Conservation (phyloP, 140 eudicot genomes). For the Ambrosia hybrid region DNA sequence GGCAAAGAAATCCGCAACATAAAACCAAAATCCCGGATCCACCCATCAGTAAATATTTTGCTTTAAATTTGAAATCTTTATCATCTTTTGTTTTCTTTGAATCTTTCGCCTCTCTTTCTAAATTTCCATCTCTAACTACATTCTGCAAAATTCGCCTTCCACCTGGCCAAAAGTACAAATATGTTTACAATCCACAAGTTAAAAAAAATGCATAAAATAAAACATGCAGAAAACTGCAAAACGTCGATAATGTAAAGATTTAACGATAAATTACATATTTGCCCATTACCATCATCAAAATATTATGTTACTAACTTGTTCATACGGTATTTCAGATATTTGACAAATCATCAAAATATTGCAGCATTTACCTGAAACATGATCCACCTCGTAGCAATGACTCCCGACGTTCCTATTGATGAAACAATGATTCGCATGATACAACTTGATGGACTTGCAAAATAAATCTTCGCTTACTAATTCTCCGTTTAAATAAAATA, state of each 20-base stretch:
- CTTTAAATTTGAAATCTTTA: conserved; percentile 28
- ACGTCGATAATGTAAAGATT: background rate
- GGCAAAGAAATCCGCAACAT: conserved; percentile 71
- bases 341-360: conserved; percentile 2
- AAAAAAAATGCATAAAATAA: conserved; percentile 8
- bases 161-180: conserved; percentile 16
- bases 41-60: conserved; percentile 63
- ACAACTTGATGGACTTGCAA: conserved; percentile 50
- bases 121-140: conserved; percentile 37
- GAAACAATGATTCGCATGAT: conserved; percentile 41
- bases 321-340: background rate
- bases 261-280: background rate
- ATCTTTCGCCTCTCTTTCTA: conserved; percentile 9
- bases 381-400: conserved; percentile 45
- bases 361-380: conserved; percentile 49
- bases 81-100: conserved; percentile 21
- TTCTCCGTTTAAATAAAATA: conserved; percentile 55
- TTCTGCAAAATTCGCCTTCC: conserved; percentile 63
- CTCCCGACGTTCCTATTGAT: conserved; percentile 20
- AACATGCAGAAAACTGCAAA: background rate
- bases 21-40: conserved; percentile 58
- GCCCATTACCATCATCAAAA: background rate
- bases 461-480: conserved; percentile 54
- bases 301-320: background rate
- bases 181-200: conserved; percentile 21